Conservation (phyloP, 1,139 yeast species). For the Debaryomyces sp. region DNA sequence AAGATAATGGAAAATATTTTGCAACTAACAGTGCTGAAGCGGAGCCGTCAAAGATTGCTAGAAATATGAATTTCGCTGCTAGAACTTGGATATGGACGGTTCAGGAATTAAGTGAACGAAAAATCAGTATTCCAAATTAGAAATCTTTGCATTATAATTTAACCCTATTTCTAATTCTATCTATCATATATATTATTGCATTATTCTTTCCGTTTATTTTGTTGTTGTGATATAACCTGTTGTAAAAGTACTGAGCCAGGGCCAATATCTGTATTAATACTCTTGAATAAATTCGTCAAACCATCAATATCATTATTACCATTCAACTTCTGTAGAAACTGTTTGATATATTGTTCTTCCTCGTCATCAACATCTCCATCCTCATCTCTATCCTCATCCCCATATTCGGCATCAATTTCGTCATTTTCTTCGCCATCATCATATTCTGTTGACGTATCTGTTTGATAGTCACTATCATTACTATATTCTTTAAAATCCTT, state of each 20-base stretch:
- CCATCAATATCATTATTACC: conserved; percentile 7
- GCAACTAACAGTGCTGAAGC: conserved; percentile 37
- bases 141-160: conserved; percentile 3
- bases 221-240: conserved; percentile 8
- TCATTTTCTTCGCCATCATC: conserved; percentile 20
- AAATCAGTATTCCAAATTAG: conserved; percentile 24
- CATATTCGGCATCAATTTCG: conserved; percentile 10
- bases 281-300: conserved; percentile 8
- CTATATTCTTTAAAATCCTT: conserved; percentile 17
- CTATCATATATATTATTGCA: not conserved
- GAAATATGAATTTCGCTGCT: conserved; percentile 63
- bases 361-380: conserved; percentile 14
- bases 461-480: conserved; percentile 24
- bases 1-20: conserved; percentile 37
- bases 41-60: conserved; percentile 57
- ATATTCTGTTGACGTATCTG: conserved; percentile 18
- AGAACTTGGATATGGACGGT: conserved; percentile 87
- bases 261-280: conserved; percentile 9
- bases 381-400: conserved; percentile 16
- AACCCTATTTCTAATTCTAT: conserved; percentile 3
- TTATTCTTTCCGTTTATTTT: not conserved
- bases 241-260: conserved; percentile 11
- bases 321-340: conserved; percentile 4
- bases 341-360: conserved; percentile 3
- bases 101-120: conserved; percentile 56